phyloP scores from a whole-genome alignment of 257 asterid species.

The Handroanthus guayacan region DNA sequence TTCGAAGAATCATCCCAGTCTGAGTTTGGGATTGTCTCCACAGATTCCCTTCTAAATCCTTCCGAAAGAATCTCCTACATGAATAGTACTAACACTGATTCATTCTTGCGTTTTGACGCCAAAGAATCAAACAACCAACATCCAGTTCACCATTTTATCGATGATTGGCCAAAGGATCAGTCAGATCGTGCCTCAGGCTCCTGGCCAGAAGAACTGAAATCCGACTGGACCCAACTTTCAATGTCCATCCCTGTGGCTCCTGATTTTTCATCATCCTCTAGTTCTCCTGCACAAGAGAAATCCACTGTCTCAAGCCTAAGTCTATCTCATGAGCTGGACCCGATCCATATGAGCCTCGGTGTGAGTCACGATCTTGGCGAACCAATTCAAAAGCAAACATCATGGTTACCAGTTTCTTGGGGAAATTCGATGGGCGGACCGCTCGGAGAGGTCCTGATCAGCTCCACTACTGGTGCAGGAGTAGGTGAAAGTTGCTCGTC shows the following conservation, averaged over 20 bases:
- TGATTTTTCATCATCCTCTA: conserved; percentile 65
- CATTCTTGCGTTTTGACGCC: conserved; percentile 48
- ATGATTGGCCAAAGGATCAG: conserved; percentile 71
- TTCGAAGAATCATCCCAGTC: conserved; percentile 48
- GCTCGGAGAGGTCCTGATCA: conserved; percentile 80
- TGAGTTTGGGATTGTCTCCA: conserved; percentile 68
- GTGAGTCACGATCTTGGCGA: conserved; percentile 40
- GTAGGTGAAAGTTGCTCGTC: conserved; percentile 36
- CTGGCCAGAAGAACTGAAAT: conserved; percentile 68
- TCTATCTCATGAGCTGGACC: conserved; percentile 62
- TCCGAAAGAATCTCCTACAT: conserved; percentile 59
- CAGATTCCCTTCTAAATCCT: conserved; percentile 71
- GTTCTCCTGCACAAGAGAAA: conserved; percentile 60
- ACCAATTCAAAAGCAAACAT: conserved; percentile 48
- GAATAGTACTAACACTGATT: conserved; percentile 47
- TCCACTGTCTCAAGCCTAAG: conserved; percentile 58
- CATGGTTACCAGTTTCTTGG: conserved; percentile 78
- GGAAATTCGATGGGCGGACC: conserved; percentile 84
- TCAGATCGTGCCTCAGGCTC: conserved; percentile 47
- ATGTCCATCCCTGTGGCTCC: conserved; percentile 79
- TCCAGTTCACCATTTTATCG: conserved; percentile 65
- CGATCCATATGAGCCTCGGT: conserved; percentile 68
- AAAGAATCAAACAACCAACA: conserved; percentile 52
- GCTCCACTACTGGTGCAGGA: conserved; percentile 39
- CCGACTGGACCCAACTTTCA: conserved; percentile 92